phyloP scores from a whole-genome alignment of 192 early-diverging fungal genomes.

The Diversispora eburnea region DNA sequence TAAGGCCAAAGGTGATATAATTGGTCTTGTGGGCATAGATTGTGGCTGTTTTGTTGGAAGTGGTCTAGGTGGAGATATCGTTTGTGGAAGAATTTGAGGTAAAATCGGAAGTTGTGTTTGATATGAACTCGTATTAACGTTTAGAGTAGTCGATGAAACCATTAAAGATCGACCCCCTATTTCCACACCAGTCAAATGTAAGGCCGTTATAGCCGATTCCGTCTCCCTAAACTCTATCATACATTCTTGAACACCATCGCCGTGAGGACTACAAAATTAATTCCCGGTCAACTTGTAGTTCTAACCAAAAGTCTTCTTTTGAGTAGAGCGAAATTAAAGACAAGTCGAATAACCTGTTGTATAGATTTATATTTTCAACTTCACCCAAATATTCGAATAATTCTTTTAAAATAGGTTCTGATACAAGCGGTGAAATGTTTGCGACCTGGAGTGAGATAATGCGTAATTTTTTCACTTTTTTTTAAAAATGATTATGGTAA shows the following conservation, averaged over 20 bases:
- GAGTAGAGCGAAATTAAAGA: too few species aligned
- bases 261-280: constrained; percentile 30
- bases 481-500: neutral
- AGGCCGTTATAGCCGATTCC: constrained; percentile 45
- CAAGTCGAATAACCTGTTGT: constrained; percentile 34
- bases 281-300: neutral
- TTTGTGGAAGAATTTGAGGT: neutral
- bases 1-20: constrained; percentile 41
- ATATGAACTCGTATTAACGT: constrained; percentile 21
- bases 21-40: constrained; percentile 26
- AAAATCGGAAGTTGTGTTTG: constrained; percentile 13
- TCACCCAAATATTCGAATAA: constrained; percentile 62
- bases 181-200: constrained; percentile 64
- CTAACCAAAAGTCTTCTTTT: neutral
- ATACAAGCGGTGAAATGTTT: constrained; percentile 62
- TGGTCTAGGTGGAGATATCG: constrained; percentile 22
- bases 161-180: constrained; percentile 63
- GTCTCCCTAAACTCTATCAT: constrained; percentile 56
- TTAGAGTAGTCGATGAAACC: constrained; percentile 37
- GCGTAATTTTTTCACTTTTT: too few species aligned
- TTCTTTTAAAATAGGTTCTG: constrained; percentile 46
- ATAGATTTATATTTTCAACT: constrained; percentile 42
- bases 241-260: constrained; percentile 50
- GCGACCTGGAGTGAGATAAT: constrained; percentile 43
- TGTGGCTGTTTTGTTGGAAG: constrained; percentile 19